Evolutionary conservation across 2,329 filamentous ascomycete genomes (phyloP).

Genomic region (Aureobasidium melanogenum): DNA sequence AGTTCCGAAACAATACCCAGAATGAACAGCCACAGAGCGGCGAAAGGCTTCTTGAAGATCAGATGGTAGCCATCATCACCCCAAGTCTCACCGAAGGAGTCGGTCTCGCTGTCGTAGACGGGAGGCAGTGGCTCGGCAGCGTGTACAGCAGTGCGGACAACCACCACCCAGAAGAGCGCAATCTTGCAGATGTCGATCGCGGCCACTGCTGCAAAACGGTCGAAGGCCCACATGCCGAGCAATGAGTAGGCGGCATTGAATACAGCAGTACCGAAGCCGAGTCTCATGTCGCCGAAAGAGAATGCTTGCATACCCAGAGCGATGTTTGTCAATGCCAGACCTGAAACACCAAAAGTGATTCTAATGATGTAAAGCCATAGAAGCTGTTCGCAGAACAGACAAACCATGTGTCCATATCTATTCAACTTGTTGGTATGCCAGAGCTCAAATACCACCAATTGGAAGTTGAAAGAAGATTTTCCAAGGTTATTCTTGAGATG

Average conservation of each 20-base stretch:
- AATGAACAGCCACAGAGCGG: constrained; percentile 10
- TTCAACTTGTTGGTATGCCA: constrained; percentile 13
- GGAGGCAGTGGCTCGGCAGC: constrained; percentile 11
- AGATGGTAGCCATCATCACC: constrained; percentile 5
- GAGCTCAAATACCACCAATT: constrained; percentile 11
- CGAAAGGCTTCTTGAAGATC: constrained; percentile 5
- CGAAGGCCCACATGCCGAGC: constrained; percentile 5
- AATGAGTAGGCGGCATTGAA: constrained; percentile 11
- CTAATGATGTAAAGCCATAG: constrained; percentile 10
- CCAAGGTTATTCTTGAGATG: constrained; percentile 12
- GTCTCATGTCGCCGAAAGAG: constrained; percentile 3
- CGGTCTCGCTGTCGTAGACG: not conserved
- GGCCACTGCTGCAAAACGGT: not conserved
- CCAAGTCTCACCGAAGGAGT: constrained; percentile 6
- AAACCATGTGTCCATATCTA: constrained; percentile 13
- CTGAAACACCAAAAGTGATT: constrained; percentile 6
- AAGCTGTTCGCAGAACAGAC: constrained; percentile 11
- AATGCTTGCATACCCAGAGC: constrained; percentile 5
- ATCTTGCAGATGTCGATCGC: constrained; percentile 9
- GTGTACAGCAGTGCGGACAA: constrained; percentile 11
- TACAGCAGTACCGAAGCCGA: not conserved
- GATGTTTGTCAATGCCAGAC: constrained; percentile 4
- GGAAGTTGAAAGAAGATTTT: constrained; percentile 4
- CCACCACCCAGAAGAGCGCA: constrained; percentile 11
- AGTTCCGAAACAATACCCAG: constrained; percentile 12